These are phyloP conservation scores for Beauveria pseudobassiana DNA, from an alignment of 2,329 filamentous ascomycete genomes.

Conservation along the genomic window DNA sequence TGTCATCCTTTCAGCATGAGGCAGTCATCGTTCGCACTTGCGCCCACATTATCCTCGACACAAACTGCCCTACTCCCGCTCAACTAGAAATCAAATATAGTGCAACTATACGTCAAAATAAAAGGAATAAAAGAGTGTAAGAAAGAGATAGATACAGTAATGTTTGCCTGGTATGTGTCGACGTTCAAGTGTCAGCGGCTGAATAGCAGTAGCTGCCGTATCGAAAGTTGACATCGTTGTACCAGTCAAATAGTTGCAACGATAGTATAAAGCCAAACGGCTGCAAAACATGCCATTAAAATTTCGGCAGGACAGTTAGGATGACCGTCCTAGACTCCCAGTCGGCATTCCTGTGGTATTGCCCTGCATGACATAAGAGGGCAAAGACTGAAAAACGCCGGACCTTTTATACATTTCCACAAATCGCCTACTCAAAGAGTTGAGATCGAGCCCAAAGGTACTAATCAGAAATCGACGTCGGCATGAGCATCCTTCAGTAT, in stretches of 20 bases:
- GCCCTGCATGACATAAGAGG: constrained; percentile 13
- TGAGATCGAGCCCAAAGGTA: neutral
- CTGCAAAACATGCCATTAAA: constrained; percentile 17
- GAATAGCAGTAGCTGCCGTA: constrained; percentile 14
- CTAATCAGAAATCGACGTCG: constrained; percentile 7
- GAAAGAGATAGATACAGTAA: constrained; percentile 13
- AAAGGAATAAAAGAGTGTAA: neutral
- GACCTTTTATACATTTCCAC: constrained; percentile 12
- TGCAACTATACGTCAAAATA: constrained; percentile 1
- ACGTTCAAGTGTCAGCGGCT: constrained; percentile 19
- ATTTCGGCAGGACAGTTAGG: neutral
- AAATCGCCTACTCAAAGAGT: constrained; percentile 1
- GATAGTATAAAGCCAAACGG: neutral
- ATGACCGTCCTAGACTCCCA: neutral
- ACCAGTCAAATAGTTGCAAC: neutral
- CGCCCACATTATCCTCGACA: neutral
- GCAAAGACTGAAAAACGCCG: constrained; percentile 18
- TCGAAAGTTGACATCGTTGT: constrained; percentile 7
- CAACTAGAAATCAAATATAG: constrained; percentile 7
- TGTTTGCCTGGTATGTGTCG: neutral
- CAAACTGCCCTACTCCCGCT: constrained; percentile 5
- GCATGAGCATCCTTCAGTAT: constrained; percentile 25
- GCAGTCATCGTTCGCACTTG: neutral
- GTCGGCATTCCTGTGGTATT: neutral
- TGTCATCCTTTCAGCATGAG: neutral